Evolutionary conservation across 768 basidiomycete genomes (phyloP), one percentile per base, ranked within the genome.

Genomic region (Pisolithus marmoratus): DNA sequence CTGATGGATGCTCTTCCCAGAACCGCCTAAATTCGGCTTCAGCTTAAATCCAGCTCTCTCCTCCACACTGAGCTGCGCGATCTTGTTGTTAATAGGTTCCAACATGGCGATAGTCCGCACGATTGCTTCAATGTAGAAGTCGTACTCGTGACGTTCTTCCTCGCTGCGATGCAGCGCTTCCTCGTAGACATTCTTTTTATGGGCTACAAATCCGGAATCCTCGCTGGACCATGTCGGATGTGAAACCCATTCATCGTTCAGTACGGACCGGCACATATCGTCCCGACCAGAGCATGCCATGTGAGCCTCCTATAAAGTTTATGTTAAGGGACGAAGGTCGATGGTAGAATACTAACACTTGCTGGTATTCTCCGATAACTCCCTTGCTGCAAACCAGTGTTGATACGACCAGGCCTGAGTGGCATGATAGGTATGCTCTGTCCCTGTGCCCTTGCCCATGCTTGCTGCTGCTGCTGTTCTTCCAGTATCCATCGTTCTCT

Each of bases 231-330:
- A 95, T 2, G 91, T 90, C 1, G 96, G 94, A 64, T 97, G 94
- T 5, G 94, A 94, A 29, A 98, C 87, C 95, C 95, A 99, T 59
- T 95, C 91, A 64, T 99, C 96, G 63, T 99, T 99, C 48, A 99
- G 73, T 5, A 99, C 96, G 7, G 89, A 84, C 62, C 85, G 87
- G 68, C 95, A 97, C 87, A 98, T 94, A 20, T 93, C 90, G 61
- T 98, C 96, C 15, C 96, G 87, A 2, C 96, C 96, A 2, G 94
- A 90, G 63, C 96, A 99, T 0, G 86, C 74, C 14, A 95, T 84
- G 49, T 86, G 85, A 50, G 83, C 82, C 69, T 94, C 94, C 93
- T 96, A 60, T 22, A 20, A 37, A 44, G 8, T 48, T 29, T 41
- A 48, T 36, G 8, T 38, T 19, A 47, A 31, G 23, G 26, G 4